Evolutionary conservation across 129 eudicot species (phyloP).

Genomic region (Flaveria sonorensis): DNA sequence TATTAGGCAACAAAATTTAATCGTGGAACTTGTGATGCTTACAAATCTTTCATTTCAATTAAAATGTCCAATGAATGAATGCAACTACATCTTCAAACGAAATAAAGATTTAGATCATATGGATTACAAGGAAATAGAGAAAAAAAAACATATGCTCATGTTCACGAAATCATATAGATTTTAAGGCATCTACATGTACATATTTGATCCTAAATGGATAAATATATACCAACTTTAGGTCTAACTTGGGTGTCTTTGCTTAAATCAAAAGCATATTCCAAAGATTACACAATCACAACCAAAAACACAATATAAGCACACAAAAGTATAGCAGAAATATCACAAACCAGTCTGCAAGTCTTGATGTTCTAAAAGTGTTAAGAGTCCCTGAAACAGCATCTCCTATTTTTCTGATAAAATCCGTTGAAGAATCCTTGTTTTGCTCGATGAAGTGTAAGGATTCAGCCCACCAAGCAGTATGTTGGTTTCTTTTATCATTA

Average conservation of each 20-base stretch:
- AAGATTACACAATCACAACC: neutral
- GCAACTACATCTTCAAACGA: neutral
- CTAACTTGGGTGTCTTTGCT: neutral
- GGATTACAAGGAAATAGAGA: neutral
- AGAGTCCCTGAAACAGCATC: conserved; percentile 72
- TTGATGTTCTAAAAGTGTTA: conserved; percentile 53
- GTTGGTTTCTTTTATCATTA: conserved; percentile 46
- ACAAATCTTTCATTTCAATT: conserved; percentile 3
- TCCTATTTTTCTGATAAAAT: conserved; percentile 66
- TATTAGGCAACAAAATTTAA: neutral
- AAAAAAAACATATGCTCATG: neutral
- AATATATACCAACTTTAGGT: neutral
- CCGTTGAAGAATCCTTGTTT: conserved; percentile 56
- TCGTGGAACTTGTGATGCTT: neutral
- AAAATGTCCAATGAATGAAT: neutral
- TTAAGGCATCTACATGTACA: neutral
- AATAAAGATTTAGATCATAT: neutral
- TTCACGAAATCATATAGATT: neutral
- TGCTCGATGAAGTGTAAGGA: conserved; percentile 64
- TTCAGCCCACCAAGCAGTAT: conserved; percentile 84
- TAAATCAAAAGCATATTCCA: conserved; percentile 2
- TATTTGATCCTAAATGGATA: neutral
- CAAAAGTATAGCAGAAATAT: conserved; percentile 16
- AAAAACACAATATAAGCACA: neutral
- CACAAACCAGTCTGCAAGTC: conserved; percentile 70